Evolutionary conservation across 2,329 filamentous ascomycete species (phyloP).

Genomic region (Basipetospora chlamydospora): DNA sequence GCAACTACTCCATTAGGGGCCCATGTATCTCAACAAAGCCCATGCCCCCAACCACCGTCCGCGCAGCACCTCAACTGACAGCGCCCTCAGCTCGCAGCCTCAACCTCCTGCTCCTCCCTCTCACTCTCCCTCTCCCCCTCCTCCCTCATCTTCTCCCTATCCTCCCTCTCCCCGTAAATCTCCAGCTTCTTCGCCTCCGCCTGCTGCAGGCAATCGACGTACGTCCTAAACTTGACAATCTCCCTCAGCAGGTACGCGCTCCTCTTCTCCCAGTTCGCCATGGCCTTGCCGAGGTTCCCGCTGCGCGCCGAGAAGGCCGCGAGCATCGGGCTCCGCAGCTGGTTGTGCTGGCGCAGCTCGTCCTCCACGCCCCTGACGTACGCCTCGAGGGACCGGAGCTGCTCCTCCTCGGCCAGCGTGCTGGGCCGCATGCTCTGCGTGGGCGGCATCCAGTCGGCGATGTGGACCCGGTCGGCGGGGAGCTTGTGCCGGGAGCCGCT

Average conservation of each 20-base stretch:
- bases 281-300: conserved; percentile 65
- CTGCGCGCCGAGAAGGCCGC: conserved; percentile 79
- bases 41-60: no score
- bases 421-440: conserved; percentile 82
- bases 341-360: conserved; percentile 77
- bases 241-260: conserved; percentile 81
- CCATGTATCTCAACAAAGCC: no score
- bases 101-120: no score
- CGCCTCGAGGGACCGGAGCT: conserved; percentile 55
- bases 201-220: conserved; percentile 69
- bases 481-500: conserved; percentile 43
- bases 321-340: conserved; percentile 73
- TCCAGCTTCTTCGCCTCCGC: conserved; percentile 56
- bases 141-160: background rate
- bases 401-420: conserved; percentile 62
- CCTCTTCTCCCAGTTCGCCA: conserved; percentile 96
- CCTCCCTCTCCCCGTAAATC: conserved; percentile 50
- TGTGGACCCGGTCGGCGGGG: conserved; percentile 69
- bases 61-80: no score
- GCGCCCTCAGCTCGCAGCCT: no score
- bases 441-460: conserved; percentile 81
- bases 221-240: conserved; percentile 93
- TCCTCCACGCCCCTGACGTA: conserved; percentile 81
- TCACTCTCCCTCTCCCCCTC: no score
- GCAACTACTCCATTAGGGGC: no score